phyloP scores from a whole-genome alignment of 1,284 basidiomycete species.

The Melampsora larici-populina region DNA sequence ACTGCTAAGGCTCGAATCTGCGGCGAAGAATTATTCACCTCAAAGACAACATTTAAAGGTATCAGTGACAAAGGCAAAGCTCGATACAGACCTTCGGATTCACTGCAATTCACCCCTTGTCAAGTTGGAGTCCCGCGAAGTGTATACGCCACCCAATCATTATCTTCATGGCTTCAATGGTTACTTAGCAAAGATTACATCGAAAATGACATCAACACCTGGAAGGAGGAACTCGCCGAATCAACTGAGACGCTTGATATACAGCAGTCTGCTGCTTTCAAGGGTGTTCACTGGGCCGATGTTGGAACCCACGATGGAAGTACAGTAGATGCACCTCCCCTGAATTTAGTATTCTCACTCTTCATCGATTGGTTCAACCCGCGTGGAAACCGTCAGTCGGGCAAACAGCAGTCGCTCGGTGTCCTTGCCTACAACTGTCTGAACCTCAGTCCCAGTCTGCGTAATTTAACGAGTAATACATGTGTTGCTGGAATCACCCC shows the following conservation, averaged over 20 bases:
- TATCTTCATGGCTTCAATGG: background rate
- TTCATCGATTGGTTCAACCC: conserved; percentile 35
- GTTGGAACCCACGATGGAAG: background rate
- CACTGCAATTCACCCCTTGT: background rate
- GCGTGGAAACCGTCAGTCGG: background rate
- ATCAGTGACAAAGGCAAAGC: background rate
- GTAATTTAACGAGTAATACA: background rate
- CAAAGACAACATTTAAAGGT: background rate
- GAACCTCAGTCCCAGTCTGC: background rate
- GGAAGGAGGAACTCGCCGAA: background rate
- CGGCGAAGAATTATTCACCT: background rate
- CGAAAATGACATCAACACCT: conserved; percentile 4
- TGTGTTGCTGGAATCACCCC: background rate
- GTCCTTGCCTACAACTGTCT: conserved; percentile 12
- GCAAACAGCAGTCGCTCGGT: background rate
- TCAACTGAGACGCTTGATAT: background rate
- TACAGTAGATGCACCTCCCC: too few species aligned
- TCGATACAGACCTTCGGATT: background rate
- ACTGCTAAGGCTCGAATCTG: background rate
- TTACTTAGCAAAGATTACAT: background rate
- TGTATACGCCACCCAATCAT: background rate
- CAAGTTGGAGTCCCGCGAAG: background rate
- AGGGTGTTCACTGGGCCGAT: background rate
- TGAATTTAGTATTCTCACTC: conserved; percentile 13
- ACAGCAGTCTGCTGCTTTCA: conserved; percentile 8